Conservation (phyloP, 352 stramenopile species). For the Blastocystis sp. region DNA sequence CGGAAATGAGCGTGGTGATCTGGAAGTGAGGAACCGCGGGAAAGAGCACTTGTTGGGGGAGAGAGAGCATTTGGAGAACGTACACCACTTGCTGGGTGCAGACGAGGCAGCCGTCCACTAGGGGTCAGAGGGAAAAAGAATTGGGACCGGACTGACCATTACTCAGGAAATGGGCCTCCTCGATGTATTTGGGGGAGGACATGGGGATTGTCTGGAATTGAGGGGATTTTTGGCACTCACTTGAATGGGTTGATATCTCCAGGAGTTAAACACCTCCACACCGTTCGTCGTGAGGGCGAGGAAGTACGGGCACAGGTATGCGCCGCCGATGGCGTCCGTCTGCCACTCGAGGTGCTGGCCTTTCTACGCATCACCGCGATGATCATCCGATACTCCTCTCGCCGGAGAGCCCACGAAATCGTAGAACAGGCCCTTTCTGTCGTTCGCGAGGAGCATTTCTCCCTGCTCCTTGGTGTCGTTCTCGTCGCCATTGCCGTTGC, state of each 20-base stretch:
- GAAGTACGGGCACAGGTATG: slow-evolving; percentile 30
- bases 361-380: neutral
- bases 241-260: slow-evolving; percentile 33
- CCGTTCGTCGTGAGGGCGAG: neutral
- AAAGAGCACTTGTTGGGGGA: slow-evolving; percentile 5
- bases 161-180: neutral
- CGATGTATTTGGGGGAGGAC: neutral
- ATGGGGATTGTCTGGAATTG: neutral
- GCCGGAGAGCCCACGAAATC: slow-evolving; percentile 31
- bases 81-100: neutral
- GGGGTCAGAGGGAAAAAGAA: neutral
- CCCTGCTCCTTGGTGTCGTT: slow-evolving; percentile 7
- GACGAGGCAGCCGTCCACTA: slow-evolving; percentile 29
- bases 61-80: slow-evolving; percentile 1
- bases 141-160: neutral
- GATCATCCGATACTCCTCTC: neutral
- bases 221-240: neutral
- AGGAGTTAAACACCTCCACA: slow-evolving; percentile 28
- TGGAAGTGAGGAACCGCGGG: neutral
- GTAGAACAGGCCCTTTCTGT: slow-evolving; percentile 14
- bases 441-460: slow-evolving; percentile 46
- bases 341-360: slow-evolving; percentile 31
- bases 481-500: neutral
- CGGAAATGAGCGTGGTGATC: slow-evolving; percentile 39
- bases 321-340: neutral